Evolutionary conservation across 257 asterid genomes (phyloP).

Genomic region (Salvia rosmarinus): DNA sequence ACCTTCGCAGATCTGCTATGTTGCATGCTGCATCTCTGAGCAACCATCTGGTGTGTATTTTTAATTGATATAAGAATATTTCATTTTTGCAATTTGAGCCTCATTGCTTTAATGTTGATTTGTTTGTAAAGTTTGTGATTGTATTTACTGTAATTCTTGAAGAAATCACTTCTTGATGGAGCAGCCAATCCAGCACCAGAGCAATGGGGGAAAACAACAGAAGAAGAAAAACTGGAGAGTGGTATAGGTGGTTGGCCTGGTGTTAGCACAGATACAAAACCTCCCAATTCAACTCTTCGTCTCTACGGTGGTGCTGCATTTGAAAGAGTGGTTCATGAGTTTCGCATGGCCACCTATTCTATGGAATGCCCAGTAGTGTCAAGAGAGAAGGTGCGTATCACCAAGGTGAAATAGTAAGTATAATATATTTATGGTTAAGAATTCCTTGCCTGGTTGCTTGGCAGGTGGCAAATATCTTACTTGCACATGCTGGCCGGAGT

Average conservation of each 20-base stretch:
- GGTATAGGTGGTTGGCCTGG: constrained; percentile 79
- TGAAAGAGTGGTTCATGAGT: constrained; percentile 96
- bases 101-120: constrained; percentile 7
- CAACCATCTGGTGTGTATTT: constrained; percentile 71
- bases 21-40: constrained; percentile 78
- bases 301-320: too few species aligned
- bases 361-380: constrained; percentile 89
- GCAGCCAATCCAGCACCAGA: constrained; percentile 98
- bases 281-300: too few species aligned
- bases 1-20: constrained; percentile 94
- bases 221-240: constrained; percentile 79
- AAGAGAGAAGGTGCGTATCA: constrained; percentile 75
- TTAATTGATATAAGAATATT: not conserved
- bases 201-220: constrained; percentile 96
- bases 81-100: not conserved
- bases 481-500: constrained; percentile 94
- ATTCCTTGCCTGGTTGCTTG: constrained; percentile 24
- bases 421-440: constrained; percentile 21
- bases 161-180: constrained; percentile 94
- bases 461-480: constrained; percentile 98
- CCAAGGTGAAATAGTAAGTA: not conserved
- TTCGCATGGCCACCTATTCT: constrained; percentile 93
- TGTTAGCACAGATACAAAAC: too few species aligned
- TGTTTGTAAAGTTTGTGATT: constrained; percentile 28
- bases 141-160: constrained; percentile 38